Conservation (phyloP, 169 alveolate species). For the Theileria sp. region DNA sequence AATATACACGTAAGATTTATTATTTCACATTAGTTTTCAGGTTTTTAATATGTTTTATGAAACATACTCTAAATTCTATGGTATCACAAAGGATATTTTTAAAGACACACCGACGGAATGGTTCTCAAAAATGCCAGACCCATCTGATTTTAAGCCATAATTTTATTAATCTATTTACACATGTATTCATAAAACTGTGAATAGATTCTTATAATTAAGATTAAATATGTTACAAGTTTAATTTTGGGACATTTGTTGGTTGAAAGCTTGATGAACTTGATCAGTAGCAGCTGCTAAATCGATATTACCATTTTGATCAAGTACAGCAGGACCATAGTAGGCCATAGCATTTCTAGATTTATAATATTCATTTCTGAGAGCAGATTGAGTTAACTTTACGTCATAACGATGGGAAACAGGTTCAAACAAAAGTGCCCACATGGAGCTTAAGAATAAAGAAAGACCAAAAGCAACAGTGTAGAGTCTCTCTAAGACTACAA, state of each 20-base stretch:
- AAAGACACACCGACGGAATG: slow-evolving; percentile 25
- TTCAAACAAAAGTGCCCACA: slow-evolving; percentile 88
- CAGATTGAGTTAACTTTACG: slow-evolving; percentile 88
- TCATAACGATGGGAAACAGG: slow-evolving; percentile 85
- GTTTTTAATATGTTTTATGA: slow-evolving; percentile 15
- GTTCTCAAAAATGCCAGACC: slow-evolving; percentile 28
- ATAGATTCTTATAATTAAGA: background rate
- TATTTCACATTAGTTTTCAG: slow-evolving; percentile 1
- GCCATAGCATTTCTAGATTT: slow-evolving; percentile 91
- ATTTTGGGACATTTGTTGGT: background rate
- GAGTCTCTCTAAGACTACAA: slow-evolving; percentile 76
- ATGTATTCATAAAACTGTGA: background rate
- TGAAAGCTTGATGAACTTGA: slow-evolving; percentile 48
- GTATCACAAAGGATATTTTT: background rate
- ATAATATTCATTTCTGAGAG: slow-evolving; percentile 87
- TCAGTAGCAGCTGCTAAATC: slow-evolving; percentile 79
- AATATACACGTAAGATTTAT: slow-evolving; percentile 14
- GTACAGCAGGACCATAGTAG: slow-evolving; percentile 90
- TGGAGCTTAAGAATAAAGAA: slow-evolving; percentile 71
- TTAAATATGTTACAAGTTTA: slow-evolving; percentile 22
- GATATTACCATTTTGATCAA: slow-evolving; percentile 86
- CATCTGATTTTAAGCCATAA: slow-evolving; percentile 8
- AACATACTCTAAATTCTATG: slow-evolving; percentile 16
- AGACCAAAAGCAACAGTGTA: slow-evolving; percentile 78
- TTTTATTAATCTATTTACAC: background rate